Percentiles rank a stretch among this genome's conserved stretches.
Evolutionary conservation across 106 monocot species (phyloP).

Genomic region (Dactylorhiza incarnata): DNA sequence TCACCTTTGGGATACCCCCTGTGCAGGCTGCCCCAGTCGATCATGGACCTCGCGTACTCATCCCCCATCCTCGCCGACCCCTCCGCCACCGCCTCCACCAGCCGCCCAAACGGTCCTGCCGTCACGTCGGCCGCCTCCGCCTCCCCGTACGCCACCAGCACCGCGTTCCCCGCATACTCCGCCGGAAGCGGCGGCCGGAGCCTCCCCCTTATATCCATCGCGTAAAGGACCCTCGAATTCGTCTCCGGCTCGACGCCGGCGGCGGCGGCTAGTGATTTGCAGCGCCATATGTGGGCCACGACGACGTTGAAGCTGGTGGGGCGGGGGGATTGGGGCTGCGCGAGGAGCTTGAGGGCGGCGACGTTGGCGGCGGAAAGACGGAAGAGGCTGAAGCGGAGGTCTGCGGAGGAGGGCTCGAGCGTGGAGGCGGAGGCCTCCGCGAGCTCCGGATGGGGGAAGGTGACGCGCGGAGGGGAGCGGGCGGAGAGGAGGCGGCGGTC

Average conservation of each 20-base stretch:
- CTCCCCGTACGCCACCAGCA: conserved; percentile 18
- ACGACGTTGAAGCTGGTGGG: conserved; percentile 27
- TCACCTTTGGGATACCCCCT: conserved; percentile 32
- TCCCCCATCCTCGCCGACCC: conserved; percentile 27
- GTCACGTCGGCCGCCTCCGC: conserved; percentile 12
- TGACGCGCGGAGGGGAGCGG: conserved; percentile 37
- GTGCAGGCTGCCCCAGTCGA: conserved; percentile 41
- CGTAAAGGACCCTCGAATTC: conserved; percentile 26
- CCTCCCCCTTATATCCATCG: conserved; percentile 25
- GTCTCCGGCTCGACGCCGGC: no score
- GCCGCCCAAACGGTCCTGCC: conserved; percentile 5
- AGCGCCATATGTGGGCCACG: conserved; percentile 39
- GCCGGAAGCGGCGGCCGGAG: conserved; percentile 19
- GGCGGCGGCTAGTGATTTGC: conserved; percentile 22
- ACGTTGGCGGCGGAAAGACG: conserved; percentile 17
- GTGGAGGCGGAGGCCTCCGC: neutral
- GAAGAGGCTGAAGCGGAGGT: conserved; percentile 25
- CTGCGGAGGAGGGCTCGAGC: neutral
- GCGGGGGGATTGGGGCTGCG: neutral
- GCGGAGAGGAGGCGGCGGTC: conserved; percentile 37
- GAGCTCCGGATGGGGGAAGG: conserved; percentile 39
- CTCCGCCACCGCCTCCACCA: conserved; percentile 18
- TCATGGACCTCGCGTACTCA: conserved; percentile 32
- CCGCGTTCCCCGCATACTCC: conserved; percentile 32
- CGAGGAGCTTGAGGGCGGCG: conserved; percentile 25